Base-by-base conservation (phyloP, 176 grass and related monocot genomes). In the Tillandsia fasciculata region DNA sequence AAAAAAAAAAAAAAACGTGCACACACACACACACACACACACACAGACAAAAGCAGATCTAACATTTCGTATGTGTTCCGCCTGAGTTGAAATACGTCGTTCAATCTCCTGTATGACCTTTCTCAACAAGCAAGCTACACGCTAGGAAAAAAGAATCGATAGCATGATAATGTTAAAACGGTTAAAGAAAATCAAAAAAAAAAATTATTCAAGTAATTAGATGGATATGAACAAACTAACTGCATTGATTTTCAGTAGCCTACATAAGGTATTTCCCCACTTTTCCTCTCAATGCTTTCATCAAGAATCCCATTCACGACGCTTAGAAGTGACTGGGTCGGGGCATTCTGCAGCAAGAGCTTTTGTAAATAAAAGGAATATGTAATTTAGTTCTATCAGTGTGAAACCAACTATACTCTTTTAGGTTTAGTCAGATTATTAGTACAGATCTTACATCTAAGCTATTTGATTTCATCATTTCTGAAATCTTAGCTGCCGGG, bases 231-330 rank as follows among this genome's bases (percentile, higher is more conserved):
- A 85, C 26, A 85, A 89, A 89, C 79, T 84, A 88, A 88, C 85
- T 88, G 81, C 73, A 80, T 83, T 84, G 51, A 76, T 78, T 86
- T 80, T 83, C 64, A 82, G 72, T 75, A 84, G 82, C 84, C 79
- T 91, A 91, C 88, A 84, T 87, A 81, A 76, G 88, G 84, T 70
- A 87, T 84, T 84, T 87, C 84, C 73, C 76, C 88, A 68, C 71
- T 91, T 72, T 84, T 87, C 70, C 70, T 91, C 69, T 84, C 84
- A 74, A 91, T 82, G 64, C 86, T 77, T 83, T 82, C 84, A 49
- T 91, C 84, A 74, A 91, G 81, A 74, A 87, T 79, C 23, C 59
- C 69, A 77, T 87, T 91, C 53, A 80, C 82, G 74, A 91, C 77
- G 70, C 78, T 82, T 77, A 91, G 28, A 79, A 91, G 88, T 77